Evolutionary conservation across 2,329 filamentous ascomycete genomes (phyloP).

Genomic region (Sclerotinia nivalis): DNA sequence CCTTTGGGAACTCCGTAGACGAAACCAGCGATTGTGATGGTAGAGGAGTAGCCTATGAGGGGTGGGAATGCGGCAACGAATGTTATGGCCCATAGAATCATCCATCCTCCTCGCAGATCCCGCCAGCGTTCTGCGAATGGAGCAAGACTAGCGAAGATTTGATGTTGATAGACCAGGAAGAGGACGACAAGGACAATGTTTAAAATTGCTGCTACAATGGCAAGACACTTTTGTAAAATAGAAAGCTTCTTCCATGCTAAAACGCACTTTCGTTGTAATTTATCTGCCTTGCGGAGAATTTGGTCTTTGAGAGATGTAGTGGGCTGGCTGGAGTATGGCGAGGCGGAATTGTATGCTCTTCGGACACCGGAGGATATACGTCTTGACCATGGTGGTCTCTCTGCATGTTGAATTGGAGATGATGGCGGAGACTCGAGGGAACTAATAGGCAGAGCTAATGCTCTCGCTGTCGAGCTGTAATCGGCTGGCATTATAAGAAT

Average conservation of each 20-base stretch:
- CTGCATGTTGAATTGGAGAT: conserved; percentile 43
- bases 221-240: conserved; percentile 61
- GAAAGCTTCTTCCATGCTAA: conserved; percentile 57
- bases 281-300: conserved; percentile 52
- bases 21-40: conserved; percentile 68
- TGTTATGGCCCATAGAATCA: conserved; percentile 65
- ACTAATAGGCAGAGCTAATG: conserved; percentile 48
- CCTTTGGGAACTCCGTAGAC: conserved; percentile 71
- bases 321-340: conserved; percentile 30
- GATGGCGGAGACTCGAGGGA: conserved; percentile 48
- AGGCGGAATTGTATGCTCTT: conserved; percentile 25
- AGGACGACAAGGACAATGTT: conserved; percentile 59
- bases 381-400: conserved; percentile 54
- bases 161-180: conserved; percentile 75
- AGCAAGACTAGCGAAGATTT: conserved; percentile 73
- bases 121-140: conserved; percentile 75
- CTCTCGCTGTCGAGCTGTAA: conserved; percentile 52
- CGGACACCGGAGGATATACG: conserved; percentile 45
- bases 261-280: conserved; percentile 51
- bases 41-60: conserved; percentile 68
- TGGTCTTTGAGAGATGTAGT: conserved; percentile 43
- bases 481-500: conserved; percentile 51
- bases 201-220: conserved; percentile 52
- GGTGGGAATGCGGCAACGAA: conserved; percentile 71
- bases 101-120: conserved; percentile 67